Evolutionary conservation across 352 stramenopile species (phyloP).

Genomic region (Globisporangium heterothallicum): DNA sequence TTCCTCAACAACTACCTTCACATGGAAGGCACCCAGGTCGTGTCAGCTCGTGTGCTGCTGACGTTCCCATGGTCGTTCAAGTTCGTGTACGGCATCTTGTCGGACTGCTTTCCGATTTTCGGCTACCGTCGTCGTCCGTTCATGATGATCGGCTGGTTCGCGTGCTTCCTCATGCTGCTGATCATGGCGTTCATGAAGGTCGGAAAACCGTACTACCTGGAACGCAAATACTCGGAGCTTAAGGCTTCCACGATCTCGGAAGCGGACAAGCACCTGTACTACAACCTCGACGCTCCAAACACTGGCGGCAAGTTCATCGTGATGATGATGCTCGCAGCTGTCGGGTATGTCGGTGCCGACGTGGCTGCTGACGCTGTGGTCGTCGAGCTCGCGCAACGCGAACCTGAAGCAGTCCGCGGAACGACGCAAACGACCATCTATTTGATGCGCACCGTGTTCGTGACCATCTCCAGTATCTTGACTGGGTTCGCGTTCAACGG

Average conservation of each 20-base stretch:
- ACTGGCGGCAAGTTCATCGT: slow-evolving; percentile 12
- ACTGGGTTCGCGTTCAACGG: slow-evolving; percentile 15
- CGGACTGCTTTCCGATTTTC: slow-evolving; percentile 19
- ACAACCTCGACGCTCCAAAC: slow-evolving; percentile 13
- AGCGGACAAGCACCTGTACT: slow-evolving; percentile 5
- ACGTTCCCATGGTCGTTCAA: slow-evolving; percentile 22
- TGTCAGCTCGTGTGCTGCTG: slow-evolving; percentile 12
- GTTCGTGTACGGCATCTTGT: slow-evolving; percentile 18
- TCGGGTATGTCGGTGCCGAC: slow-evolving; percentile 22
- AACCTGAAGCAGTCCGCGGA: slow-evolving; percentile 18
- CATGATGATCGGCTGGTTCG: slow-evolving; percentile 20
- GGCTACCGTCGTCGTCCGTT: slow-evolving; percentile 25
- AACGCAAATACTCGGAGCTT: background rate
- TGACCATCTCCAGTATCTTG: slow-evolving; percentile 6
- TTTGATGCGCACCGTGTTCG: slow-evolving; percentile 10
- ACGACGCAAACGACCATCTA: slow-evolving; percentile 22
- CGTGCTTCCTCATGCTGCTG: slow-evolving; percentile 9
- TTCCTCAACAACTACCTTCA: slow-evolving; percentile 18
- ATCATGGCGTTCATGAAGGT: slow-evolving; percentile 17
- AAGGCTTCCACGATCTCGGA: slow-evolving; percentile 4
- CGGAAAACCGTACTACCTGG: slow-evolving; percentile 11
- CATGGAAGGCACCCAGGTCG: slow-evolving; percentile 9
- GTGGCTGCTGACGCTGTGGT: slow-evolving; percentile 20
- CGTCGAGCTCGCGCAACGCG: slow-evolving; percentile 23
- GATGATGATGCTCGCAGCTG: slow-evolving; percentile 14